Evolutionary conservation across 2,329 filamentous ascomycete genomes (phyloP).

Genomic region (Herpotrichia juniperi): DNA sequence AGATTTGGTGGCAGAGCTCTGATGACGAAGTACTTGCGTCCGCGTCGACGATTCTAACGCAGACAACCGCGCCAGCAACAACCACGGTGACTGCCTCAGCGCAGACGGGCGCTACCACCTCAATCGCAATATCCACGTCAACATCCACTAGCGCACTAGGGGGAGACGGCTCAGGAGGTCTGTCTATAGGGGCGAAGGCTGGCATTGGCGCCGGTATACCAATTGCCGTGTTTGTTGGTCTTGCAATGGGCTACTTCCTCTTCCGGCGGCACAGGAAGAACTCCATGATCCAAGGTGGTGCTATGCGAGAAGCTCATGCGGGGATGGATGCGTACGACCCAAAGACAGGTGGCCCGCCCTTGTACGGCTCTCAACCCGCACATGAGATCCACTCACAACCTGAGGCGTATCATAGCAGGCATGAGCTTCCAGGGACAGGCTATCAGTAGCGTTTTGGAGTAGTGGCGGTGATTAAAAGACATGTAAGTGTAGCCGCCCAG

Average conservation of each 20-base stretch:
- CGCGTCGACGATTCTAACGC: not conserved
- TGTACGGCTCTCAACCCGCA: too few relatives aligned
- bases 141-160: not conserved
- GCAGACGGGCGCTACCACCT: not conserved
- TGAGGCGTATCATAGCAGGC: not conserved
- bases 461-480: not conserved
- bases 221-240: not conserved
- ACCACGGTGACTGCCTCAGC: not conserved
- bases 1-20: not conserved
- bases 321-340: not conserved
- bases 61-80: not conserved
- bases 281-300: too few relatives aligned
- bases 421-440: too few relatives aligned
- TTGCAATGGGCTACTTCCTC: not conserved
- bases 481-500: too few relatives aligned
- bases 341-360: too few relatives aligned
- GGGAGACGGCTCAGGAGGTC: too few relatives aligned
- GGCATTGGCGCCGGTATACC: not conserved
- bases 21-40: not conserved
- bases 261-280: not conserved
- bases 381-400: not conserved
- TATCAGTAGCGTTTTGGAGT: too few relatives aligned
- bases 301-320: not conserved
- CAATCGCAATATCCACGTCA: not conserved
- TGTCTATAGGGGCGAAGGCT: not conserved